These are phyloP conservation scores for Ophiobolus disseminans DNA, from an alignment of 2,329 filamentous ascomycete genomes.

Conservation along the genomic window DNA sequence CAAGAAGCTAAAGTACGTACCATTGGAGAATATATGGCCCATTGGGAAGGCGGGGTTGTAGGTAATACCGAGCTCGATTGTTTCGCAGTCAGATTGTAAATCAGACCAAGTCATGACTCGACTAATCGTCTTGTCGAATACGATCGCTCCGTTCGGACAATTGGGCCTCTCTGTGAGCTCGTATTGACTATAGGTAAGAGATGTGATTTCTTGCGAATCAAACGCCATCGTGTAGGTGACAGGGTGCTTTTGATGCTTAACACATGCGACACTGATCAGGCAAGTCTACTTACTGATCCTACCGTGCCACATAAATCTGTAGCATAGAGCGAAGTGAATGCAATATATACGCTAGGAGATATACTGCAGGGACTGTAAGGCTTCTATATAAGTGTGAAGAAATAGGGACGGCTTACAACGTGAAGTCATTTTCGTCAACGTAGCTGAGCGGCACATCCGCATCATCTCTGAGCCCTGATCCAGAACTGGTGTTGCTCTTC, in stretches of 20 bases:
- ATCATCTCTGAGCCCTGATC: neutral
- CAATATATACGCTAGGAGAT: neutral
- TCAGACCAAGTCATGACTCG: neutral
- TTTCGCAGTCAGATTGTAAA: neutral
- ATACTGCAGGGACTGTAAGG: neutral
- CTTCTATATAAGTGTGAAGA: neutral
- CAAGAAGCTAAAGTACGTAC: neutral
- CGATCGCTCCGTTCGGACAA: neutral
- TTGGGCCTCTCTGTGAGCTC: neutral
- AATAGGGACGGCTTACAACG: neutral
- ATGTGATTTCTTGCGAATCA: neutral
- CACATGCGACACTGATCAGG: neutral
- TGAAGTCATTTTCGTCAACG: neutral
- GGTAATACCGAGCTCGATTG: neutral
- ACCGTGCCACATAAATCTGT: neutral
- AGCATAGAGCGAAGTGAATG: neutral
- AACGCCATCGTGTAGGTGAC: neutral
- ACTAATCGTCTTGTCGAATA: neutral
- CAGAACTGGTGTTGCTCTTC: neutral
- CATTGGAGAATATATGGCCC: neutral
- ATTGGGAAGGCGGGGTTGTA: neutral
- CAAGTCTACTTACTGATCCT: neutral
- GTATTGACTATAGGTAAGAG: neutral
- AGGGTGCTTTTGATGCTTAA: neutral
- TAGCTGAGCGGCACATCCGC: neutral